Base-by-base conservation (phyloP, 139 green algal genomes). In the Closterium sp. region DNA sequence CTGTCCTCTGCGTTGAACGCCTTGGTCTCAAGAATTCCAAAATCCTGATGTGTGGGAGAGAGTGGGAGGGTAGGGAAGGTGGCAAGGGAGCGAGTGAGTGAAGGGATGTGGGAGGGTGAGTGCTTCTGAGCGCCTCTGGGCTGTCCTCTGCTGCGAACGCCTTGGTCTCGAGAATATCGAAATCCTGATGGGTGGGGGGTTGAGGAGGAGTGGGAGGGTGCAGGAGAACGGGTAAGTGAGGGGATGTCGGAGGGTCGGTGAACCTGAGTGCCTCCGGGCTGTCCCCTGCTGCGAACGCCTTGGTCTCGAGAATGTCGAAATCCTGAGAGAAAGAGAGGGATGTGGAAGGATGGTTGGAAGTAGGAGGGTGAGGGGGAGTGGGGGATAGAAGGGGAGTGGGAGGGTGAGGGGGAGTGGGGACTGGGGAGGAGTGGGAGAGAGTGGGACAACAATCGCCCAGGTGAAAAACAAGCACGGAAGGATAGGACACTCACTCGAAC, bases 131-230 rank as follows among this genome's bases (percentile, higher is more conserved):
- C 21, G n/a, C 22, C 4, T 27, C 89, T 17, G 89, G 89, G 30
- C n/a, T 91, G 89, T 87, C 30, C 34, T 91, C 62, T 27, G 89
- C 89, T 10, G 4, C 34, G 87, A 91, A 91, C 87, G 28, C 31
- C 62, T 73, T 70, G 13, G 31, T 17, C 87, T 91, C 89, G n/a
- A 91, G 70, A 45, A 91, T 87, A 31, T 91, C 31, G 5, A 87
- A 38, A 87, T 91, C 89, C 89, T 91, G 89, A 5, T 7, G 9
- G 86, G 9, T n/a, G 29, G 86, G 29, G 22, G 29, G 11, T 5
- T 5, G 42, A 13, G 42, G 42, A 7, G 42, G 7, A 62, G 42
- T 13, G 42, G 42, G 42, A 62, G 7, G n/a, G n/a, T n/a, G n/a
- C n/a, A n/a, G n/a, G n/a, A n/a, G n/a, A n/a, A n/a, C n/a, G 42